phyloP scores from a whole-genome alignment of 2,329 filamentous ascomycete genomes.

The Fusarium pilosicola region DNA sequence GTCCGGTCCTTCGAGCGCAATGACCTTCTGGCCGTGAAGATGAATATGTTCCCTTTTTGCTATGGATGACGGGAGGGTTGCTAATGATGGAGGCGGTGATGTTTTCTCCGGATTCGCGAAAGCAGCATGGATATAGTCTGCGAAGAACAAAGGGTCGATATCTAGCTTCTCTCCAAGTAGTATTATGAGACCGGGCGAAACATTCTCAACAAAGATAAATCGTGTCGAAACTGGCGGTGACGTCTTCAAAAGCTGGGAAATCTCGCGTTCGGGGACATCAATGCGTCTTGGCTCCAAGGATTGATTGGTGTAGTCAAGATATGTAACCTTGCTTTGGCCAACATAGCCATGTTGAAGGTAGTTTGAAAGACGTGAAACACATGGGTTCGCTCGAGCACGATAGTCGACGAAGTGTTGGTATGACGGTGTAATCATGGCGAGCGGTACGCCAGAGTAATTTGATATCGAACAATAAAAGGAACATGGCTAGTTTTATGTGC shows the following conservation, averaged over 20 bases:
- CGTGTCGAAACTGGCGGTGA: accelerated
- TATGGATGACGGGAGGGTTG: accelerated
- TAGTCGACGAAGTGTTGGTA: background rate
- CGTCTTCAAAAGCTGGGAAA: background rate
- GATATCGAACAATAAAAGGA: no score
- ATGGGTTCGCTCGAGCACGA: background rate
- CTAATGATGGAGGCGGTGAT: accelerated
- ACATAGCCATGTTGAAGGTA: accelerated
- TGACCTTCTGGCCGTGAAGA: background rate
- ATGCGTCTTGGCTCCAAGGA: accelerated
- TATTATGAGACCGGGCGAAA: accelerated
- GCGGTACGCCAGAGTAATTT: no score
- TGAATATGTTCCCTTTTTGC: background rate
- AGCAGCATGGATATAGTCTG: background rate
- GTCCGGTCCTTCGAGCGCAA: accelerated
- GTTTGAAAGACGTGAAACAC: accelerated
- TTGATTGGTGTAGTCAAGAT: background rate
- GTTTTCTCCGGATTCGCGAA: background rate
- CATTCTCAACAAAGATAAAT: background rate
- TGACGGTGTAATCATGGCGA: background rate
- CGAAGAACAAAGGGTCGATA: background rate
- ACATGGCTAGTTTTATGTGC: background rate
- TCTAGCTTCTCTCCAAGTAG: accelerated
- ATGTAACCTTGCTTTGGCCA: accelerated
- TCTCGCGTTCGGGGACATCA: accelerated